These are phyloP conservation scores for Populus nigra DNA, from an alignment of 345 rosid genomes.

Conservation along the genomic window DNA sequence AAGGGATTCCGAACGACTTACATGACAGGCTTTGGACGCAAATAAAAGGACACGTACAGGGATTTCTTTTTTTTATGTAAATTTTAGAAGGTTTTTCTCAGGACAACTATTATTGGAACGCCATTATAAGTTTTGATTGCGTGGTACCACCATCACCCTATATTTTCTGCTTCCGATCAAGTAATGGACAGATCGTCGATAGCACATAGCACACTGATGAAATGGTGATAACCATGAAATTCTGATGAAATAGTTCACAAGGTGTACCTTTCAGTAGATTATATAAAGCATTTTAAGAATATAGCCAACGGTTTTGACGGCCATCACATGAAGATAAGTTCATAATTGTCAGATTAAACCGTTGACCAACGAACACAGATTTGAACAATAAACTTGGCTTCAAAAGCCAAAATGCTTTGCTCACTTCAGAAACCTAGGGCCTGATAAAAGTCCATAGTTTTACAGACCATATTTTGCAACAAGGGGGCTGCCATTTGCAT, in stretches of 20 bases:
- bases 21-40: too few species aligned
- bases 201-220: background rate
- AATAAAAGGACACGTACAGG: too few species aligned
- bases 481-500: background rate
- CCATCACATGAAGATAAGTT: background rate
- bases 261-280: background rate
- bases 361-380: background rate
- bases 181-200: background rate
- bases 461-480: conserved; percentile 10
- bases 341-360: background rate
- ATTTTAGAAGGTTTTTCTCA: background rate
- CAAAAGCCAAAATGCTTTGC: background rate
- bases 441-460: background rate
- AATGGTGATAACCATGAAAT: background rate
- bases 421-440: background rate
- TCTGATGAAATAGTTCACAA: background rate
- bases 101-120: background rate
- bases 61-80: background rate
- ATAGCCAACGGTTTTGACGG: background rate
- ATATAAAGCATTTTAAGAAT: background rate
- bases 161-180: background rate
- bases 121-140: too few species aligned
- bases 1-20: background rate
- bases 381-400: background rate
- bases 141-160: too few species aligned